Evolutionary conservation across 768 basidiomycete species (phyloP), one percentile per base, ranked within the genome.

Genomic region (Pulveroboletus frians): DNA sequence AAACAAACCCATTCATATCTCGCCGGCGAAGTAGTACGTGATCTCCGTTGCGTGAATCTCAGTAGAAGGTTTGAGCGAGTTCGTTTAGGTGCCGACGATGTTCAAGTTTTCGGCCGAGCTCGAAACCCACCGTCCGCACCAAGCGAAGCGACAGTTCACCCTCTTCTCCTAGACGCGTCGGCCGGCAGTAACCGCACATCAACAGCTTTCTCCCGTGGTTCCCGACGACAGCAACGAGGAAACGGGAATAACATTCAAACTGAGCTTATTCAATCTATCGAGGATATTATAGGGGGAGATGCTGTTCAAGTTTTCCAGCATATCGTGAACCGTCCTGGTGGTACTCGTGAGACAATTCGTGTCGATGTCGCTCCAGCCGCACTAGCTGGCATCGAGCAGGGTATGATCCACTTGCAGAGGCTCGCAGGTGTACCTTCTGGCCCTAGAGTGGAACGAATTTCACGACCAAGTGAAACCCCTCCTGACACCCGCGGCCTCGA

Each of bases 231-330:
- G 1, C 81, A 81, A 37, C 77, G 85, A 49, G 73, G 79, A 41
- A 68, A 78, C 39, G 72, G 76, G 14, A 60, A 57, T 43, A 76
- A 70, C 40, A 71, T 71, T 40, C 75, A 73, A 46, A 74, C 69
- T 17, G 84, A 87, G 39, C 72, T 92, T 37, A 69, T 90, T 20
- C 81, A 85, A 51, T 86, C 83, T 14, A 81, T 96, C 37, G 85
- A 92, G 52, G 82, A 85, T 50, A 80, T 92, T 47, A 81, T 94
- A 47, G 88, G 89, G 0, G 81, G 81, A 9, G 86, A 88, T 21
- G 88, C 88, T 8, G 76, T 85, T 15, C 91, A 93, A 59, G 73
- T 93, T 23, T 78, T 96, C 58, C 87, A 93, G 47, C 86, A 92
- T 40, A 76, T 95, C 39, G 79, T 94, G 57, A 74, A 79, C 42